Evolutionary conservation across 148 eudicot species (phyloP), one percentile per base, ranked within the genome.

Genomic region (Camellia lanceoleosa): DNA sequence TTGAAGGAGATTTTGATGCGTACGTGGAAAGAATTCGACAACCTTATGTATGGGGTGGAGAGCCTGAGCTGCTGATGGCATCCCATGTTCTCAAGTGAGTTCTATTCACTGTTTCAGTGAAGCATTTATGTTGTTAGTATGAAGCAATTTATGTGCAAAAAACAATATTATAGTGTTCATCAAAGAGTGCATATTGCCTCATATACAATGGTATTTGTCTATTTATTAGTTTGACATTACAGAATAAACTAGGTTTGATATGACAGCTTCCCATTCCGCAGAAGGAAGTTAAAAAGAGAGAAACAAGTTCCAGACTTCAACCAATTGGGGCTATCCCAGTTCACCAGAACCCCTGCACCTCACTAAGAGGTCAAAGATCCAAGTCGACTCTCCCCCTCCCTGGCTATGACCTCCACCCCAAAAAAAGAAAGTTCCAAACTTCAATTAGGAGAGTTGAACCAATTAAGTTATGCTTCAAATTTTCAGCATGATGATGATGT

Each of bases 1-100:
- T 91, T 60, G 97, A 90, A 71, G 97, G 84, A 61, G 97, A 93
- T 71, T 93, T 93, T 74, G 93, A 91, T 85, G 78, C 81, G 14
- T 93, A 93, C 81, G 90, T 90, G 63, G 80, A 89, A 71, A 85
- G 90, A 80, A 90, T 93, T 70, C 81, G 87, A 80, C 80, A 88
- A 77, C 91, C 93, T 7, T 89, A 85, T 81, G 88, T 87, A 5
- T 91, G 97, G 97, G 95, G 95, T 79, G 94, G 94, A 83, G 94
- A 93, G 82, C 97, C 91, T 0, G 93, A 91, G 81, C 73, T 93
- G 66, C 43, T 89, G 14, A 90, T 90, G 95, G 92, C 95, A 55
- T 91, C 94, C 80, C 95, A 93, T 86, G 88, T 91, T 58, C 83
- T 93, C 4, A 87, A 83, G 97, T 93, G 74, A 89, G 95, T 81